These are phyloP conservation scores for Vitrella brassicaformis DNA, from an alignment of 73 alveolate species.

Conservation along the genomic window DNA sequence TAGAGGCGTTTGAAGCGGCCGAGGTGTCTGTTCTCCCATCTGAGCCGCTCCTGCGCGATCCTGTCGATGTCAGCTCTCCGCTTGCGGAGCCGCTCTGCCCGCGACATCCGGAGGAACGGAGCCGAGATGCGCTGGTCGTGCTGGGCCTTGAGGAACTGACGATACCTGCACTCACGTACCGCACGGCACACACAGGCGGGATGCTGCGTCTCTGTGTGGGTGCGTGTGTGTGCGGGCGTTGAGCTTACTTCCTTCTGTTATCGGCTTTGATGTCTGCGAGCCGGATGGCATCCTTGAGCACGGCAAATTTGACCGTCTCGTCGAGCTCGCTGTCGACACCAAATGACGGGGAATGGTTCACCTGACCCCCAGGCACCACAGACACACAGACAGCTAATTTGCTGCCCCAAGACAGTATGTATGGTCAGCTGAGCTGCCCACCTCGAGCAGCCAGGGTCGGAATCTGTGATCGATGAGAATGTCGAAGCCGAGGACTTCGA, in stretches of 20 bases:
- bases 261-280: neutral
- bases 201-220: neutral
- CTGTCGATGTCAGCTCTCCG: too few species aligned
- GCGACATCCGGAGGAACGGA: too few species aligned
- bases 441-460: slow-evolving; percentile 80
- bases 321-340: slow-evolving; percentile 33
- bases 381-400: neutral
- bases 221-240: too few species aligned
- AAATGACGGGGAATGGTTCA: slow-evolving; percentile 35
- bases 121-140: too few species aligned
- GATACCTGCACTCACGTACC: too few species aligned
- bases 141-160: too few species aligned
- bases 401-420: neutral
- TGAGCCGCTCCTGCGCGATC: too few species aligned
- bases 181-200: neutral
- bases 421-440: neutral
- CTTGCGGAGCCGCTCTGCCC: too few species aligned
- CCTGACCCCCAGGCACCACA: slow-evolving; percentile 1
- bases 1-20: neutral
- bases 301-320: slow-evolving; percentile 16
- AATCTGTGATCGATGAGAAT: slow-evolving; percentile 71
- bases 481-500: slow-evolving; percentile 67
- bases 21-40: neutral
- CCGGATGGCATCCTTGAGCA: slow-evolving; percentile 10
- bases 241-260: too few species aligned